Evolutionary conservation across 129 eudicot species (phyloP).

Genomic region (Pittosporum tobira): DNA sequence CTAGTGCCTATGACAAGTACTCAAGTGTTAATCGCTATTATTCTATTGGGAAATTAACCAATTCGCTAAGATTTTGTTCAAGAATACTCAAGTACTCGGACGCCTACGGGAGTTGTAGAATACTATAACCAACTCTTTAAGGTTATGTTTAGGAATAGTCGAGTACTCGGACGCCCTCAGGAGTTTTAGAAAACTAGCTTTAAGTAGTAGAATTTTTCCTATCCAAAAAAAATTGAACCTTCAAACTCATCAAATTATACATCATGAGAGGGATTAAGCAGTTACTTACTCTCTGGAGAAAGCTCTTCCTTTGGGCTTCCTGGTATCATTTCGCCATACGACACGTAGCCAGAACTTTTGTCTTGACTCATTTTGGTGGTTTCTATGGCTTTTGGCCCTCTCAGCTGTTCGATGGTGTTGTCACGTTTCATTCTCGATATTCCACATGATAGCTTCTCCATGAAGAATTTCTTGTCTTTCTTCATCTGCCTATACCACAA

Average conservation of each 20-base stretch:
- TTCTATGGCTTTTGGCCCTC: conserved; percentile 41
- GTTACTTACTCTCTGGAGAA: conserved; percentile 33
- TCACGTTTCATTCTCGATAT: conserved; percentile 52
- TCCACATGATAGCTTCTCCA: conserved; percentile 58
- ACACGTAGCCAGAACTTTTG: conserved; percentile 28
- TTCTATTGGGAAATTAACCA: no score
- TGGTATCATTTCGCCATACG: conserved; percentile 70
- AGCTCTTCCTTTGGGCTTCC: conserved; percentile 31
- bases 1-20: no score
- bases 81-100: no score
- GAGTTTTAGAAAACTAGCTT: no score
- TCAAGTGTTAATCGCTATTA: no score
- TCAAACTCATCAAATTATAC: neutral
- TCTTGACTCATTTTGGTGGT: conserved; percentile 12
- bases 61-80: no score
- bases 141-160: no score
- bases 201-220: no score
- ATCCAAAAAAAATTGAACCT: neutral
- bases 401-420: conserved; percentile 34
- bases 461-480: conserved; percentile 56
- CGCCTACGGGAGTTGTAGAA: no score
- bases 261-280: neutral
- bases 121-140: no score
- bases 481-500: conserved; percentile 52
- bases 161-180: no score